Evolutionary conservation across 805 yeast species (phyloP), one percentile per base, ranked within the genome.

Genomic region (Suhomyces xylopsoci): DNA sequence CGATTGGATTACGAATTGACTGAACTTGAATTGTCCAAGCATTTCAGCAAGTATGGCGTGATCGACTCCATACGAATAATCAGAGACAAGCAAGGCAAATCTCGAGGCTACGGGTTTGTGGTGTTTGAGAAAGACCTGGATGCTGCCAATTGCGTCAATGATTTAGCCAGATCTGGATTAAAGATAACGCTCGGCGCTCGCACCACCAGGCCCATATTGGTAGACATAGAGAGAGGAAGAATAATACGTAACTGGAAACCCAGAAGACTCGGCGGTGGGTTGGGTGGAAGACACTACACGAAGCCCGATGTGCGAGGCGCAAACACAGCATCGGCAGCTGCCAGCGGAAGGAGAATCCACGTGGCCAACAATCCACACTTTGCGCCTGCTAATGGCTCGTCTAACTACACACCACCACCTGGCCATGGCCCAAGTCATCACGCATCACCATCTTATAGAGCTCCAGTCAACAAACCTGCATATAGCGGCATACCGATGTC

Each of bases 31-130:
- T 66, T 93, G 28, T 84, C 84, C 38, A 78, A 79, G 52, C 78
- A 73, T 38, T 87, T 90, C 58, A 67, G 78, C 24, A 75, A 73
- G 55, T 90, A 74, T 70, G 98, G 97, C 0, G 79, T 80, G 6
- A 82, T 93, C 26, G 92, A 87, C 47, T 78, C 76, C 0, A 62
- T 73, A 51, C 74, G 78, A 48, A 63, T 70, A 17, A 66, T 72
- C 3, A 59, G 77, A 50, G 72, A 74, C 52, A 56, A 41, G 2
- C 62, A 70, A 2, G 82, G 81, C 5, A 79, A 80, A 54, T 81
- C 92, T 3, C 75, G 83, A 54, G 97, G 98, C 0, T 93, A 93
- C 66, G 97, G 87, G 1, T 93, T 93, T 63, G 73, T 91, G 2
- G 85, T 85, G 3, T 93, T 82, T 66, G 84, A 80, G 50, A 72